phyloP scores from a whole-genome alignment of 1,139 yeast species.

The Candida buenavistaensis region DNA sequence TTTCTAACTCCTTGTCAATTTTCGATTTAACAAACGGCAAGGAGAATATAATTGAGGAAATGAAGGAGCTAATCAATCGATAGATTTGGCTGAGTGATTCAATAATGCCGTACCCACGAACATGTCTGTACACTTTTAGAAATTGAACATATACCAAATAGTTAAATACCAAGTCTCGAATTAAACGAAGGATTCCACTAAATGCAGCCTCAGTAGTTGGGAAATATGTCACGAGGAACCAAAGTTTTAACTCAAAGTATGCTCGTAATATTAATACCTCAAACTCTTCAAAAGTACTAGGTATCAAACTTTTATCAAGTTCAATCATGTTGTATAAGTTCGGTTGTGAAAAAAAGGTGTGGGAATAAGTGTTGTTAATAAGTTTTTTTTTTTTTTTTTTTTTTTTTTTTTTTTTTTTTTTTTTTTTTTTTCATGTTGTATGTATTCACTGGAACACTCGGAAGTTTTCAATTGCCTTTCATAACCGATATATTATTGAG shows the following conservation, averaged over 20 bases:
- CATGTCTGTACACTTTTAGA: slow-evolving; percentile 9
- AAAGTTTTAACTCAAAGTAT: slow-evolving; percentile 3
- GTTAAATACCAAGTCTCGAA: slow-evolving; percentile 28
- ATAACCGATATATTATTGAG: no score
- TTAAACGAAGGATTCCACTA: slow-evolving; percentile 17
- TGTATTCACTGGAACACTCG: no score
- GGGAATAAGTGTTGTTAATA: no score
- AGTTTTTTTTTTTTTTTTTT: no score
- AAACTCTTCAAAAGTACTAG: background rate
- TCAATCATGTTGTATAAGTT: slow-evolving; percentile 1
- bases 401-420: no score
- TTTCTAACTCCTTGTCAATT: slow-evolving; percentile 59
- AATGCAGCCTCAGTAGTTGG: slow-evolving; percentile 1
- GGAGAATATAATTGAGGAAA: slow-evolving; percentile 37
- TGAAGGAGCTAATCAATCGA: slow-evolving; percentile 4
- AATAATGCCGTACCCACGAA: slow-evolving; percentile 43
- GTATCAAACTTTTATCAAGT: background rate
- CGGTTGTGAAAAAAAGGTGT: background rate
- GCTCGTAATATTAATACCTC: background rate
- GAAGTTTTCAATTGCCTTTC: no score
- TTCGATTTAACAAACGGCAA: slow-evolving; percentile 57
- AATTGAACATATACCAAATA: slow-evolving; percentile 19
- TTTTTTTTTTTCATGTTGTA: no score
- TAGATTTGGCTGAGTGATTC: slow-evolving; percentile 20
- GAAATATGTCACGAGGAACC: slow-evolving; percentile 7